Percentiles rank a stretch among this genome's conserved stretches.
Conservation (phyloP, 192 early-diverging fungal species). For the Coemansia sp. region DNA sequence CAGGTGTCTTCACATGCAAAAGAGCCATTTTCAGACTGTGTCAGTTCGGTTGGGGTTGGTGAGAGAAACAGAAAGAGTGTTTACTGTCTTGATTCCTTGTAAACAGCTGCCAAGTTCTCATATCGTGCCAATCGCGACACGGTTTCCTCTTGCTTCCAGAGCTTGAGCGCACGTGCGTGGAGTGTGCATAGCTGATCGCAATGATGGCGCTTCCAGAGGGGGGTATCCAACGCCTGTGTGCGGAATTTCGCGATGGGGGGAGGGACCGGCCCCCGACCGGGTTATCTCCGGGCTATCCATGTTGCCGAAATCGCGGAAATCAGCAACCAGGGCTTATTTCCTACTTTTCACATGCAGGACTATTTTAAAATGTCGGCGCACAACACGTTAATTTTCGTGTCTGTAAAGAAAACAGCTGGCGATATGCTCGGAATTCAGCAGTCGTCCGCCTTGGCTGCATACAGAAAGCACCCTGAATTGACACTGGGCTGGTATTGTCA, state of each 20-base stretch:
- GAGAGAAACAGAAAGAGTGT: no score
- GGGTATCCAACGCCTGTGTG: background rate
- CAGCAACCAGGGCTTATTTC: background rate
- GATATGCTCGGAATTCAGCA: background rate
- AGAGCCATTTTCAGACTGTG: no score
- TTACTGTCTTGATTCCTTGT: no score
- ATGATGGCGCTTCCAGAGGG: background rate
- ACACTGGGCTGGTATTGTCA: no score
- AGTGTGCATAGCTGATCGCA: background rate
- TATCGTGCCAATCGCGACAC: background rate
- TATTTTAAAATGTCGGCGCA: background rate
- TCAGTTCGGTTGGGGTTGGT: no score
- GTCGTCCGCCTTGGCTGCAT: no score
- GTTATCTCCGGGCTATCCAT: background rate
- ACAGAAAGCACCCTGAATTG: no score
- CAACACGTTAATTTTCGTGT: background rate
- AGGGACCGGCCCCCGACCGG: background rate
- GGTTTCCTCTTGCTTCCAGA: background rate
- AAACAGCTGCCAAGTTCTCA: background rate
- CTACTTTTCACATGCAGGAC: background rate
- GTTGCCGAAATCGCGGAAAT: background rate
- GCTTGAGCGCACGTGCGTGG: background rate
- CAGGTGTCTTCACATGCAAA: background rate
- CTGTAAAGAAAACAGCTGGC: constrained; percentile 1
- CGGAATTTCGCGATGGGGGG: background rate